Evolutionary conservation across 1,284 basidiomycete species (phyloP).

Genomic region (Pseudozyma hubeiensis): DNA sequence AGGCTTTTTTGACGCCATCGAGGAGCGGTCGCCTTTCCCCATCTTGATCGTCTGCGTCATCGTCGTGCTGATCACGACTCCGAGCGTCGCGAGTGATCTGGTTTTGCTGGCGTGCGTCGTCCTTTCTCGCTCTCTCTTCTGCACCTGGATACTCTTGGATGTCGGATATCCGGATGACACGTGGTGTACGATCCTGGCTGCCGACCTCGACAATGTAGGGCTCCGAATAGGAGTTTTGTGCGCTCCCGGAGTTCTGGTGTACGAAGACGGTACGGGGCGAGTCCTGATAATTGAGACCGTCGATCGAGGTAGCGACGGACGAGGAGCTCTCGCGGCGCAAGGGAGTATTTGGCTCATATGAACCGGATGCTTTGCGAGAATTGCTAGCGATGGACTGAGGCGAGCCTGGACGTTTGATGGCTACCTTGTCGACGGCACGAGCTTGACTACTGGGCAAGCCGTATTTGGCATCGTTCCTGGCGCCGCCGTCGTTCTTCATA

Average conservation of each 20-base stretch:
- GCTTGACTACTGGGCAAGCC: conserved; percentile 28
- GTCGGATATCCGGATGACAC: conserved; percentile 47
- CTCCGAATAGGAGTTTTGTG: conserved; percentile 29
- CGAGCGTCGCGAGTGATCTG: neutral
- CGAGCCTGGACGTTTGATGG: conserved; percentile 56
- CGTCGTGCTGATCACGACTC: conserved; percentile 2
- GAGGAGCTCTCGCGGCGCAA: conserved; percentile 34
- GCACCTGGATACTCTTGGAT: conserved; percentile 45
- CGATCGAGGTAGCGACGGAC: conserved; percentile 26
- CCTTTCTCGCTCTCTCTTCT: conserved; percentile 25
- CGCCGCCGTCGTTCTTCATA: conserved; percentile 21
- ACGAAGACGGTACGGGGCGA: conserved; percentile 25
- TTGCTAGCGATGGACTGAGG: conserved; percentile 24
- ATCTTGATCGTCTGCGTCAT: conserved; percentile 8
- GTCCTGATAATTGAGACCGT: conserved; percentile 33
- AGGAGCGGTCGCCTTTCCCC: conserved; percentile 34
- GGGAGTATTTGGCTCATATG: conserved; percentile 29
- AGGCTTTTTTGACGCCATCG: conserved; percentile 32
- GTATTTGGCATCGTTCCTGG: conserved; percentile 37
- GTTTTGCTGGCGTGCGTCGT: conserved; percentile 9
- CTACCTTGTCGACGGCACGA: conserved; percentile 58
- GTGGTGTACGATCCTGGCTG: conserved; percentile 36
- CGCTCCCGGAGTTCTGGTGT: conserved; percentile 25
- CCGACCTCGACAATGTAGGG: conserved; percentile 63
- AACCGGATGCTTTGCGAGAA: conserved; percentile 20